Percentiles rank a stretch among this genome's conserved stretches.
Evolutionary conservation across 2,329 filamentous ascomycete species (phyloP).

Genomic region (Botrytis squamosa): DNA sequence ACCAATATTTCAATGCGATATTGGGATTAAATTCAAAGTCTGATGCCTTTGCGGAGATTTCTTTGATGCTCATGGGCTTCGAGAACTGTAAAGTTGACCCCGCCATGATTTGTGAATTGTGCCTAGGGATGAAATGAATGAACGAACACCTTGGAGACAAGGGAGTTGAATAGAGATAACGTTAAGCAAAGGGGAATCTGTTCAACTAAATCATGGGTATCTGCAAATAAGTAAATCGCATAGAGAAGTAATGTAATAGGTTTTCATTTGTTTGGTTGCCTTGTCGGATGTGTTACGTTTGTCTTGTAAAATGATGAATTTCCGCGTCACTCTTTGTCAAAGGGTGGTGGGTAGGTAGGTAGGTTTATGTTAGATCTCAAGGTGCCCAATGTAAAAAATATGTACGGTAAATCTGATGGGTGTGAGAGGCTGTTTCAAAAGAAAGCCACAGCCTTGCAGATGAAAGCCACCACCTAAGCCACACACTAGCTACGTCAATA

Average conservation of each 20-base stretch:
- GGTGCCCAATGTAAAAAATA: not conserved
- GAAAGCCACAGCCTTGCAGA: not conserved
- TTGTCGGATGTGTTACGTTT: not conserved
- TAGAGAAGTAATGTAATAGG: not conserved
- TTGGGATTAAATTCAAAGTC: slow-evolving; percentile 78
- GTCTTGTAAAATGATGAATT: not conserved
- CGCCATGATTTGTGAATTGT: slow-evolving; percentile 33
- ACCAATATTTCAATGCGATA: slow-evolving; percentile 77
- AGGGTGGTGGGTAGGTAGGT: not conserved
- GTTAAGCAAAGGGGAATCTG: not conserved
- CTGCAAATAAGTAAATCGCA: not conserved
- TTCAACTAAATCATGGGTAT: not conserved
- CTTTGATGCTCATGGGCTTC: slow-evolving; percentile 68
- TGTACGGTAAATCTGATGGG: not conserved
- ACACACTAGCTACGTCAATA: not conserved
- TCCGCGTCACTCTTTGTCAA: not conserved
- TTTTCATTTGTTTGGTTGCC: not conserved
- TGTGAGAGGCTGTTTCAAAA: not conserved
- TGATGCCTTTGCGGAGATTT: slow-evolving; percentile 73
- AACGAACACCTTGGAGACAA: not conserved
- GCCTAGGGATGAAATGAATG: not conserved
- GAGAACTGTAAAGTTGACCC: slow-evolving; percentile 31
- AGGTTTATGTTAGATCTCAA: slow-evolving; percentile 1
- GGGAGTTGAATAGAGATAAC: not conserved
- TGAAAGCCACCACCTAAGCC: not conserved